Base-by-base conservation (phyloP, 768 basidiomycete species). In the Lentinula boryana region DNA sequence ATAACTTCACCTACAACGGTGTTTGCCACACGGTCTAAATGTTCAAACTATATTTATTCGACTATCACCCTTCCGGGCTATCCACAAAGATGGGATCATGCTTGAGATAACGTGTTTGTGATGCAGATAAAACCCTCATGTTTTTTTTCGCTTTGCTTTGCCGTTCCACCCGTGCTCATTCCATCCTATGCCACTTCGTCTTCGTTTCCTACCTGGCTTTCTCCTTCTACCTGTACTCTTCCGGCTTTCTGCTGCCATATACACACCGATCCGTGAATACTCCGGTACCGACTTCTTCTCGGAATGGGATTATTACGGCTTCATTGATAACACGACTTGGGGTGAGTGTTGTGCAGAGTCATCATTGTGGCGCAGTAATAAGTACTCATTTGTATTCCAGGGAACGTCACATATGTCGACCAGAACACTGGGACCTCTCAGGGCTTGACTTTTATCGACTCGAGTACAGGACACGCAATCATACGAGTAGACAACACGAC, bases 401-500 rank as follows among this genome's bases (percentile, higher is more conserved):
- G 16, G 68, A 72, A 62, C 46, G 61, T 60, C 44, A 62, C 57
- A 2, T 66, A 55, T 44, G 38, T 64, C 16, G 53, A 62, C 13
- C 50, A 53, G 38, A 58, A 21, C 27, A 61, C 49, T 50, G 35
- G 77, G 0, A 63, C 70, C 13, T 68, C 71, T 9, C 70, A 77
- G 48, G 60, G 71, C 1, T 76, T 91, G 6, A 81, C 82, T 6
- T 88, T 80, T 63, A 70, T 88, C 62, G 84, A 86, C 63, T 64
- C 65, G 46, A 77, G 77, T 18, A 48, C 44, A 3, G 82, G 85
- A 5, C 80, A 84, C 60, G 85, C 82, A 5, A 81, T 93, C 62
- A 76, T 93, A 52, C 83, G 79, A 64, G 91, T 93, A 3, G 91
- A 91, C 74, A 88, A 91, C 64, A 76, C 75, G 1, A 83, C 82